Conservation (phyloP, 2,329 filamentous ascomycete genomes). For the Scytalidium lignicola region DNA sequence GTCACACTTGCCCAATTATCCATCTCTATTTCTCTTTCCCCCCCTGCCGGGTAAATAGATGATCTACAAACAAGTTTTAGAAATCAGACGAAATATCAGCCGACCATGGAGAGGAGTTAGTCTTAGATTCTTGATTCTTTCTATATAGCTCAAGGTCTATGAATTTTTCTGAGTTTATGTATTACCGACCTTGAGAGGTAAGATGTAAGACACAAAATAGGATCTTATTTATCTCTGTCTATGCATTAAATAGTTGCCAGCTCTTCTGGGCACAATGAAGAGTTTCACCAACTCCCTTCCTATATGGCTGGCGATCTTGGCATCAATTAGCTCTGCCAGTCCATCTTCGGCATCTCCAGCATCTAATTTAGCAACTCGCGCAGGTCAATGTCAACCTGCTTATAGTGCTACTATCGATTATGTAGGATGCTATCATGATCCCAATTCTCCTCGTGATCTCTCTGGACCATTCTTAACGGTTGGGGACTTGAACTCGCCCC, state of each 20-base stretch:
- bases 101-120: too few species aligned
- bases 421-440: neutral
- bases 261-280: neutral
- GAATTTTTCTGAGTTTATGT: too few species aligned
- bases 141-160: too few species aligned
- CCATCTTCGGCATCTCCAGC: neutral
- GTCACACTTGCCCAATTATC: too few species aligned
- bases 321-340: neutral
- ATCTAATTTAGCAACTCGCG: neutral
- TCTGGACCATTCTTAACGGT: neutral
- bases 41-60: too few species aligned
- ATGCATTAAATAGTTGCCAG: neutral
- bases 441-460: neutral
- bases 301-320: neutral
- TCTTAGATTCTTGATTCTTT: too few species aligned
- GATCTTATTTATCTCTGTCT: neutral
- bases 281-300: neutral
- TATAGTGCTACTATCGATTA: neutral
- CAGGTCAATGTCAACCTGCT: neutral
- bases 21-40: too few species aligned
- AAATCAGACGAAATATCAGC: too few species aligned
- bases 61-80: too few species aligned
- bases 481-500: neutral
- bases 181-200: neutral
- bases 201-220: neutral